Base-by-base conservation (phyloP, 768 basidiomycete genomes). In the Kwoniella heveanensis region DNA sequence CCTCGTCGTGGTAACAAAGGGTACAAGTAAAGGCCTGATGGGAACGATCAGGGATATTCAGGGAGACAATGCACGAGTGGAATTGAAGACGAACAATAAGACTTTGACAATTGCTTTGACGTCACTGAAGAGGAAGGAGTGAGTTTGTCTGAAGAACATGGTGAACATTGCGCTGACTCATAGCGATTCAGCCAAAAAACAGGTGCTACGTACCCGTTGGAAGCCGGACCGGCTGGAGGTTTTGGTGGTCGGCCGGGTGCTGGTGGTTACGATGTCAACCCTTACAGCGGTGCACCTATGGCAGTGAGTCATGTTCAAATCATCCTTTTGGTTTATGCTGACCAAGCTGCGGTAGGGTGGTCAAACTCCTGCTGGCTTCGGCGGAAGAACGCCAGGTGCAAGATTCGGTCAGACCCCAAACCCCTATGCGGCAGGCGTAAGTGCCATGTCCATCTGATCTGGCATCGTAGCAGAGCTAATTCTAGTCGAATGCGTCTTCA, bases 41-140 rank as follows among this genome's bases (percentile, higher is more conserved):
- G 96, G 96, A 7, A 86, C 88, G 4, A 90, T 98, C 83, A 97
- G 94, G 81, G 96, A 98, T 76, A 90, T 92, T 27, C 95, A 93
- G 62, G 95, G 93, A 4, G 83, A 84, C 39, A 83, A 87, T 60
- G 91, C 89, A 1, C 86, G 96, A 46, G 92, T 99, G 15, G 96
- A 98, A 79, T 82, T 99, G n/a, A 83, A 85, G 64, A 88, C 92
- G 15, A 89, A 88, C 39, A 94, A 93, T 80, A 93, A 91, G 80
- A 83, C 93, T 22, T 87, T 99, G 62, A 88, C 88, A 39, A 87
- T 97, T 61, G 89, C 90, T 52, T 91, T 92, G 74, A 84, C 85
- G 49, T 91, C 90, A 74, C 80, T 95, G 21, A 84, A 86, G 66
- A 84, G 88, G 60, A 85, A 88, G 81, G 78, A 86, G 91, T 91